These are phyloP conservation scores for Aethionema arabicum DNA, from an alignment of 345 rosid species.

Conservation along the genomic window DNA sequence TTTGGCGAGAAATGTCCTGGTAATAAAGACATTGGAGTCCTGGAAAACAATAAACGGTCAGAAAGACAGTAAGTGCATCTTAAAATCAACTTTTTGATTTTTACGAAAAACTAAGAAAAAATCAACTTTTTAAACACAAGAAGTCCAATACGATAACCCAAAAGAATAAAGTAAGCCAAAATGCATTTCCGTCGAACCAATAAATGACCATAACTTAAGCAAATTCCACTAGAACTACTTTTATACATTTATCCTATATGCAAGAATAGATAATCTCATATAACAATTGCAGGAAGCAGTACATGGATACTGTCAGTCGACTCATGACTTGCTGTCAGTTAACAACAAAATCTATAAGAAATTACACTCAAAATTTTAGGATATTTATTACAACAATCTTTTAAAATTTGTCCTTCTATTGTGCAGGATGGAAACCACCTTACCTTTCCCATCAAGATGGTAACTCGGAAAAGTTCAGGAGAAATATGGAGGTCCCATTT, in stretches of 20 bases:
- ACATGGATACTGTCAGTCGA: conserved; percentile 11
- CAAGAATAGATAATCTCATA: conserved; percentile 21
- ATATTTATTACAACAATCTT: conserved; percentile 16
- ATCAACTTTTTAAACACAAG: conserved; percentile 2
- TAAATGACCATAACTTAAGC: conserved; percentile 20
- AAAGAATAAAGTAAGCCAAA: conserved; percentile 23
- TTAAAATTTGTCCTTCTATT: conserved; percentile 9
- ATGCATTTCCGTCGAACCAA: conserved; percentile 2
- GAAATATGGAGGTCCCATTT: conserved; percentile 91
- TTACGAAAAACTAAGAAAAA: neutral
- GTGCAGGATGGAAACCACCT: conserved; percentile 27
- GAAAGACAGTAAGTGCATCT: conserved; percentile 24
- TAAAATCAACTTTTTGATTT: neutral
- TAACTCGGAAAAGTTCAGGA: conserved; percentile 59
- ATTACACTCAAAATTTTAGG: conserved; percentile 6
- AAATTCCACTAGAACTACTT: conserved; percentile 10
- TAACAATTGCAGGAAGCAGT: conserved; percentile 19
- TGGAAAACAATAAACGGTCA: conserved; percentile 36
- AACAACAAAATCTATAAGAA: neutral
- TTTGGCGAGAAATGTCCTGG: conserved; percentile 64
- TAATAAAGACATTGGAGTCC: conserved; percentile 58
- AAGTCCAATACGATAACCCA: conserved; percentile 17
- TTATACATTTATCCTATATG: conserved; percentile 8
- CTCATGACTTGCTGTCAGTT: conserved; percentile 20
- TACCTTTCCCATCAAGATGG: conserved; percentile 72